These are phyloP conservation scores for Pilasporangium apinafurcum DNA, from an alignment of 352 stramenopile species.

Conservation along the genomic window DNA sequence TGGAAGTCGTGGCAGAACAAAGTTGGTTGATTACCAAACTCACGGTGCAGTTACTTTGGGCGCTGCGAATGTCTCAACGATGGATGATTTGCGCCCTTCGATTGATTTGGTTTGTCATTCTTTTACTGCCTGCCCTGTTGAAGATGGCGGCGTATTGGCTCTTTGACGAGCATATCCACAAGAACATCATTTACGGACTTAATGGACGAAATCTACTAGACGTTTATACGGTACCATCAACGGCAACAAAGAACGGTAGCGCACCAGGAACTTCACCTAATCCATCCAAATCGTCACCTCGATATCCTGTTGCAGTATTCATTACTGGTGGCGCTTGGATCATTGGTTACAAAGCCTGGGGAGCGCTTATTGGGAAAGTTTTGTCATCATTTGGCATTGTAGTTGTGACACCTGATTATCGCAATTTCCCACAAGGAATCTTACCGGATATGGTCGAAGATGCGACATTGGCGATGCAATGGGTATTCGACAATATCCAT, in stretches of 20 bases:
- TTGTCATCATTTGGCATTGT: constrained; percentile 72
- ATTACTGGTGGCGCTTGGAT: constrained; percentile 89
- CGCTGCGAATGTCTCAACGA: constrained; percentile 52
- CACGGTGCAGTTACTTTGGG: constrained; percentile 58
- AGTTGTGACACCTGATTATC: constrained; percentile 89
- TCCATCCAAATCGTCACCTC: constrained; percentile 8
- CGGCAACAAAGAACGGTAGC: constrained; percentile 5
- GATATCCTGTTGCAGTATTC: constrained; percentile 84
- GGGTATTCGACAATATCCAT: constrained; percentile 82
- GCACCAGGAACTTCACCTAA: background rate
- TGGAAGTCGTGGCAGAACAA: constrained; percentile 60
- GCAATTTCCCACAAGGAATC: constrained; percentile 87
- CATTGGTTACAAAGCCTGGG: constrained; percentile 92
- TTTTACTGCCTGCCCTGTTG: constrained; percentile 48
- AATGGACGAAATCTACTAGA: constrained; percentile 78
- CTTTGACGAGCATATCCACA: constrained; percentile 48
- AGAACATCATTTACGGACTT: constrained; percentile 77
- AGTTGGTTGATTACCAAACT: constrained; percentile 74
- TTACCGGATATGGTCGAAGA: constrained; percentile 90
- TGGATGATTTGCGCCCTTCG: constrained; percentile 68
- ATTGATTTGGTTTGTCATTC: constrained; percentile 52
- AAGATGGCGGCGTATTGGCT: constrained; percentile 58
- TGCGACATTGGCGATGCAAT: constrained; percentile 76
- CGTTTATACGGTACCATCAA: constrained; percentile 63
- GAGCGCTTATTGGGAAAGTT: constrained; percentile 74